phyloP scores from a whole-genome alignment of 345 rosid genomes.

The Eucalyptus guilfoylei region DNA sequence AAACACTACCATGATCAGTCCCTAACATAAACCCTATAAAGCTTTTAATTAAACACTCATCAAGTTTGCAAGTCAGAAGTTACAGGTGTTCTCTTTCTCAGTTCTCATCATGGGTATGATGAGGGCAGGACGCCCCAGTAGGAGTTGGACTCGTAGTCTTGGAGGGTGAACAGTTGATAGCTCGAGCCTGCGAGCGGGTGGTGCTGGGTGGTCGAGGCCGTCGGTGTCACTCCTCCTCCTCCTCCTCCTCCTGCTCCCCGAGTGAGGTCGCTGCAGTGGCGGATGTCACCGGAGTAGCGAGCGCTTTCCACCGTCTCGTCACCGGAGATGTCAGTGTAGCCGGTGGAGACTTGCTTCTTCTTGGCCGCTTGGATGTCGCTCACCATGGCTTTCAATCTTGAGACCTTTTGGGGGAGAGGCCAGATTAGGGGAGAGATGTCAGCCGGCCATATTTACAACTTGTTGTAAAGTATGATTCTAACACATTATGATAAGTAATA shows the following conservation, averaged over 20 bases:
- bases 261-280: not conserved
- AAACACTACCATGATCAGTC: not conserved
- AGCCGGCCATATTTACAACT: not conserved
- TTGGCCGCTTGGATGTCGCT: conserved; percentile 17
- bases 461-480: not conserved
- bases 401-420: conserved; percentile 17
- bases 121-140: not conserved
- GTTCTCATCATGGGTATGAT: not conserved
- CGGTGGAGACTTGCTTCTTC: conserved; percentile 25
- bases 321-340: conserved; percentile 42
- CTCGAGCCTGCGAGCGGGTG: conserved; percentile 12
- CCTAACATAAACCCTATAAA: not conserved
- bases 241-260: not conserved
- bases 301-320: conserved; percentile 61
- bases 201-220: not conserved
- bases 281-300: conserved; percentile 8
- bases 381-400: conserved; percentile 39
- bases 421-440: not conserved
- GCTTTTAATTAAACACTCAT: not conserved
- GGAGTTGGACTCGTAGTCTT: conserved; percentile 5
- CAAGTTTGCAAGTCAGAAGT: not conserved
- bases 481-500: not conserved
- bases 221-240: not conserved
- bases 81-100: not conserved
- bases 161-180: conserved; percentile 19